Evolutionary conservation across 139 green algal genomes (phyloP).

Genomic region (Chlamydomonas sp.): DNA sequence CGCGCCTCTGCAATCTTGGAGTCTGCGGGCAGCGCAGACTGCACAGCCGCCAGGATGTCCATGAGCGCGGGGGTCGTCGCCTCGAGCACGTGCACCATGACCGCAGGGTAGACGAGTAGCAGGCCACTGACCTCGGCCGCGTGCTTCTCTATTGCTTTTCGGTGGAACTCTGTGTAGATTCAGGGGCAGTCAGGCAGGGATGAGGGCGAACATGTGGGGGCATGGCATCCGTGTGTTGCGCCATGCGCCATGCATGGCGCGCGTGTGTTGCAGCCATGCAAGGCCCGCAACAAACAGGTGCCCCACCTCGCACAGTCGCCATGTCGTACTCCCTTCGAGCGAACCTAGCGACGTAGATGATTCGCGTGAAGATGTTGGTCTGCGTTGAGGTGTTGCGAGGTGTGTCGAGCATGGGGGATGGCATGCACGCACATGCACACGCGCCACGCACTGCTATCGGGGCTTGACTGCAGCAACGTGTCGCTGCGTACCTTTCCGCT

Average conservation of each 20-base stretch:
- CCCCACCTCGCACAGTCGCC: conserved; percentile 17
- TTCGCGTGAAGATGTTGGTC: conserved; percentile 19
- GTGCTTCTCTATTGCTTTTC: conserved; percentile 25
- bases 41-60: conserved; percentile 16
- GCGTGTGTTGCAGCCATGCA: neutral
- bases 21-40: neutral
- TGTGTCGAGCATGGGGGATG: neutral
- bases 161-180: conserved; percentile 23
- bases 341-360: conserved; percentile 32
- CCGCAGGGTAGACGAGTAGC: conserved; percentile 29
- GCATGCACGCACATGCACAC: neutral
- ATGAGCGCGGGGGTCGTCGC: conserved; percentile 25
- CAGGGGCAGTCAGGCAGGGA: too few species aligned
- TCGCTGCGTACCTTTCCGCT: conserved; percentile 21
- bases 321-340: conserved; percentile 13
- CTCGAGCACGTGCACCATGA: conserved; percentile 33
- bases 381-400: neutral
- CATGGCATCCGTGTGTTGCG: neutral
- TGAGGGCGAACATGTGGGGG: neutral
- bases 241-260: neutral
- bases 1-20: conserved; percentile 11
- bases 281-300: neutral
- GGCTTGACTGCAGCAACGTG: neutral
- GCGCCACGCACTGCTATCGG: neutral
- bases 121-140: conserved; percentile 21